Evolutionary conservation across 495 filamentous ascomycete species (phyloP).

Genomic region (Pseudotulostoma volvatum): DNA sequence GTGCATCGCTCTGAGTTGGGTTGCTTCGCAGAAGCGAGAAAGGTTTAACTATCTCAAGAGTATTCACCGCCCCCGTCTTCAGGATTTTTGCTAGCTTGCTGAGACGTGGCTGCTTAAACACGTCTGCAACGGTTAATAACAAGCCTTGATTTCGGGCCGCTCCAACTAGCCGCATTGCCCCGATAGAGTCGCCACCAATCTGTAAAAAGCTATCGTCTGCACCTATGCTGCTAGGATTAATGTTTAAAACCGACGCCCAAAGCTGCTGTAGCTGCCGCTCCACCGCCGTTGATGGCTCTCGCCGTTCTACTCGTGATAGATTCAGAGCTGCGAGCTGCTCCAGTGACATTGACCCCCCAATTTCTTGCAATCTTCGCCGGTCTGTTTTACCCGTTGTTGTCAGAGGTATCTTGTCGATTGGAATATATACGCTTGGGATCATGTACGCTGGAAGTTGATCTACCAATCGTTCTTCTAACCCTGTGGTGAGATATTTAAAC

Average conservation of each 20-base stretch:
- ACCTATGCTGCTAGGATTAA: constrained; percentile 7
- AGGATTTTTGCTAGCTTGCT: constrained; percentile 18
- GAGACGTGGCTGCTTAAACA: constrained; percentile 22
- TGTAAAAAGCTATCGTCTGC: constrained; percentile 10
- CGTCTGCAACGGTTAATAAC: constrained; percentile 18
- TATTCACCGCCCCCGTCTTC: no score
- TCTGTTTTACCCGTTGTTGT: constrained; percentile 7
- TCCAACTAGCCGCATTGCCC: constrained; percentile 11
- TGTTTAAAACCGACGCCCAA: constrained; percentile 14
- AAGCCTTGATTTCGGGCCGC: constrained; percentile 7
- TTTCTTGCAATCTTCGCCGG: constrained; percentile 3
- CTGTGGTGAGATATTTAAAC: no score
- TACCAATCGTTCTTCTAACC: neutral
- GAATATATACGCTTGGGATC: constrained; percentile 4
- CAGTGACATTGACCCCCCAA: no score
- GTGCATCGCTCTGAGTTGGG: neutral
- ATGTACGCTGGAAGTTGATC: neutral
- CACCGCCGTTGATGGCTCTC: constrained; percentile 6
- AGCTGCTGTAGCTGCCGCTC: constrained; percentile 13
- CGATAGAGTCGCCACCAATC: constrained; percentile 12
- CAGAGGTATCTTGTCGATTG: constrained; percentile 4
- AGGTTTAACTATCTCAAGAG: no score
- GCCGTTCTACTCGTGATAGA: constrained; percentile 2
- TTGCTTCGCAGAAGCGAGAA: neutral
- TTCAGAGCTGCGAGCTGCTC: no score